These are phyloP conservation scores for Ophiostoma novo-ulmi DNA, from an alignment of 2,329 filamentous ascomycete genomes.

Conservation along the genomic window DNA sequence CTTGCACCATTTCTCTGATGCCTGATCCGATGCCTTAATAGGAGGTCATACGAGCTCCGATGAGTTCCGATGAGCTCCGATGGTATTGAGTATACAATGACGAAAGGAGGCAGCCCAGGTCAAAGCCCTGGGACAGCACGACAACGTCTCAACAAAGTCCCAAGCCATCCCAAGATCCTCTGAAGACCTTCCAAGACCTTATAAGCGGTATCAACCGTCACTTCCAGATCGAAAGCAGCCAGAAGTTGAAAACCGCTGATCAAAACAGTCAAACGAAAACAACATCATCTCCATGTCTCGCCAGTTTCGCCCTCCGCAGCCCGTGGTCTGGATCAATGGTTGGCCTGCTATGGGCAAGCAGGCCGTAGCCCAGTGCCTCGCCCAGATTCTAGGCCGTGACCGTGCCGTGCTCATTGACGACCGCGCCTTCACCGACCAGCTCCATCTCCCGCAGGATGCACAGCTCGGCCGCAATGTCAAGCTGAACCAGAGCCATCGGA, in stretches of 20 bases:
- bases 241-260: neutral
- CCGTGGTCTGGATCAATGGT: constrained; percentile 36
- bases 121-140: neutral
- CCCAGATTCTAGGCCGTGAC: constrained; percentile 32
- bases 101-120: neutral
- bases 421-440: constrained; percentile 24
- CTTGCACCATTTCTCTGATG: neutral
- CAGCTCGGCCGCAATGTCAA: constrained; percentile 16
- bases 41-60: neutral
- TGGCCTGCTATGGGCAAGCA: constrained; percentile 35
- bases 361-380: constrained; percentile 34
- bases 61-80: neutral
- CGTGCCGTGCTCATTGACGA: constrained; percentile 32
- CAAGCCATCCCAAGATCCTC: no score
- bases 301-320: constrained; percentile 22
- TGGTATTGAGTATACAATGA: neutral
- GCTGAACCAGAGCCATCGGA: constrained; percentile 4
- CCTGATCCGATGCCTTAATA: neutral
- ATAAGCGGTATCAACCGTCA: no score
- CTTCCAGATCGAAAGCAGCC: neutral
- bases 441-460: constrained; percentile 19
- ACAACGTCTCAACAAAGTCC: neutral
- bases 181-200: no score
- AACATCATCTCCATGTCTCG: neutral
- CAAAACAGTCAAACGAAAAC: no score